Percentiles rank a stretch among this genome's conserved stretches.
These are phyloP conservation scores for Galerina sulciceps DNA, from an alignment of 768 basidiomycete species.

Conservation along the genomic window DNA sequence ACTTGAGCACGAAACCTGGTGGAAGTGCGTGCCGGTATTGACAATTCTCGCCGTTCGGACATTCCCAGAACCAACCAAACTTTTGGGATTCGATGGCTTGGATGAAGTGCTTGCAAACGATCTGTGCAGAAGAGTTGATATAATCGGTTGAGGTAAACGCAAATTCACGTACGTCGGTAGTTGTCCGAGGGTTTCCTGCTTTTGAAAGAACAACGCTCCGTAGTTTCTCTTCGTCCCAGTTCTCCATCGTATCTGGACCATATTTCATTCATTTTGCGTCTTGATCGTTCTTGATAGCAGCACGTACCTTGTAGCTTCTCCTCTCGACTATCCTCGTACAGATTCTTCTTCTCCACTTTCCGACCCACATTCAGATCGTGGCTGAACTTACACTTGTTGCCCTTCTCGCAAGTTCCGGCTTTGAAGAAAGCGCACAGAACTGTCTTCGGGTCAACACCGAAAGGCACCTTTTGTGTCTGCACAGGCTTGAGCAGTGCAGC, in stretches of 20 bases:
- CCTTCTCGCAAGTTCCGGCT: conserved; percentile 92
- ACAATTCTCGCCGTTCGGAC: conserved; percentile 87
- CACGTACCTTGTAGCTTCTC: conserved; percentile 74
- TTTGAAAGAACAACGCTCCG: conserved; percentile 86
- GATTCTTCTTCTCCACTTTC: conserved; percentile 93
- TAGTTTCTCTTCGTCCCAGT: conserved; percentile 96
- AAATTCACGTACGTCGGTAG: conserved; percentile 75
- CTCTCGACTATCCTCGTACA: conserved; percentile 88
- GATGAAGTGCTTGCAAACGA: conserved; percentile 98
- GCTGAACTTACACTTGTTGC: conserved; percentile 95
- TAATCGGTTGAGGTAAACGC: not conserved
- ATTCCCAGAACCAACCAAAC: conserved; percentile 98
- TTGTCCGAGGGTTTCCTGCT: conserved; percentile 88
- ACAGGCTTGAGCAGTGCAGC: conserved; percentile 82
- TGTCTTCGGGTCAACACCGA: conserved; percentile 96
- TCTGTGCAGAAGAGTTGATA: conserved; percentile 46
- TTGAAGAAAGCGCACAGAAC: conserved; percentile 92
- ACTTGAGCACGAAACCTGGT: conserved; percentile 94
- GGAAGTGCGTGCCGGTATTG: conserved; percentile 96
- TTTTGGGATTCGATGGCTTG: conserved; percentile 93
- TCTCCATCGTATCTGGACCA: conserved; percentile 89
- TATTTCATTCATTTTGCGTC: not conserved
- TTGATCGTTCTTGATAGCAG: not conserved
- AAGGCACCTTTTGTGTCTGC: conserved; percentile 85
- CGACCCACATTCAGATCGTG: conserved; percentile 89